Base-by-base conservation (phyloP, 2,329 filamentous ascomycete species). In the Botryotinia narcissicola region DNA sequence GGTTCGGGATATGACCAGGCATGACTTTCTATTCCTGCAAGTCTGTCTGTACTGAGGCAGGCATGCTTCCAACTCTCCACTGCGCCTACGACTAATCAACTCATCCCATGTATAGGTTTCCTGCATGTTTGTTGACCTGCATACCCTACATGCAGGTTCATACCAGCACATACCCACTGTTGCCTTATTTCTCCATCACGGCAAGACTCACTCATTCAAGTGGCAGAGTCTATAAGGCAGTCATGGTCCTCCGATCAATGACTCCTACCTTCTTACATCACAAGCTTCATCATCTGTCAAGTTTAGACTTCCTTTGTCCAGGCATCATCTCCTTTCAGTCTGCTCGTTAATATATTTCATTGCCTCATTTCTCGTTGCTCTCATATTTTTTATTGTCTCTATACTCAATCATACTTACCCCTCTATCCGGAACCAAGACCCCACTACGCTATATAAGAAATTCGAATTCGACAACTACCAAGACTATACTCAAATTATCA, bases 281-380 rank as follows among this genome's bases (percentile, higher is more conserved):
- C 76, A 77, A 72, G 71, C 40, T 76, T 77, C 74, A 78, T 74
- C 70, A 70, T 75, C 73, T 75, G 72, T 75, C 75, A 74, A 73
- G 73, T 78, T 71, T 76, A 77, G 76, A 79, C 75, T 78, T 79
- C 77, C 75, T 75, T 80, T 78, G 74, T 64, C 76, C 77, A 76
- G 78, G 76, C 78, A 77, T 78, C 78, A 77, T 75, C 51, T 76
- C 77, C 74, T 76, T 62, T 70, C 67, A 75, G 75, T 79, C 76
- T 76, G 71, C 75, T 79, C 67, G 61, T 78, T 79, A 78, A 77
- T 80, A 78, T 79, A 79, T 79, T 79, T 78, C 75, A 78, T 78
- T 76, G 62, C 77, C 73, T 76, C 73, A 54, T 70, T 76, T 73
- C 75, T 67, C 46, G 20, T 70, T 72, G 37, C 57, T 68, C 64